phyloP scores from a whole-genome alignment of 257 asterid genomes.

The Nyctanthes arbortristis region DNA sequence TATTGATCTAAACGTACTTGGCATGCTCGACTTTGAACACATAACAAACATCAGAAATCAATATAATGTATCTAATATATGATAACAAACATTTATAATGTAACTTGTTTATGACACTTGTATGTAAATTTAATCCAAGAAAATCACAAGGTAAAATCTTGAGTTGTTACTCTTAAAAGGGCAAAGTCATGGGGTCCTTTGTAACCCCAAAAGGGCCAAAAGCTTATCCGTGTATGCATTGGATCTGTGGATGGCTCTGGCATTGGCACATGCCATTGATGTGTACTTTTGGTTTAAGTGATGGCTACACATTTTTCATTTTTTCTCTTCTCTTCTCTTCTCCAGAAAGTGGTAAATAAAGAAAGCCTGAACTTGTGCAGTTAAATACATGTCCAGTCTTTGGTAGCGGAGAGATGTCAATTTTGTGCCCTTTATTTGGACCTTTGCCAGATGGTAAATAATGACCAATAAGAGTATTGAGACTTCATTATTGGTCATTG shows the following conservation, averaged over 20 bases:
- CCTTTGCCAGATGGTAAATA: slow-evolving; percentile 22
- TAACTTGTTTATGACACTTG: too few species aligned
- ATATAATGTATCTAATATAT: too few species aligned
- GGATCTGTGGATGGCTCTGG: slow-evolving; percentile 21
- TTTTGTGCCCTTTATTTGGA: slow-evolving; percentile 14
- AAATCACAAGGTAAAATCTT: slow-evolving; percentile 1
- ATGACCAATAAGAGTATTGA: slow-evolving; percentile 9
- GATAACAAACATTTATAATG: too few species aligned
- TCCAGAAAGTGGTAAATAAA: neutral
- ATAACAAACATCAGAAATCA: too few species aligned
- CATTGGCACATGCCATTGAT: slow-evolving; percentile 30
- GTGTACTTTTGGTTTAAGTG: slow-evolving; percentile 13
- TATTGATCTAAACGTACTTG: too few species aligned
- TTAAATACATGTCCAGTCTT: slow-evolving; percentile 1
- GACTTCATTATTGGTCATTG: slow-evolving; percentile 1
- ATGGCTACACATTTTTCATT: slow-evolving; percentile 13
- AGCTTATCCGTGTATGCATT: slow-evolving; percentile 18
- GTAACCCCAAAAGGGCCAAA: slow-evolving; percentile 22
- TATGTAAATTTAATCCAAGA: neutral
- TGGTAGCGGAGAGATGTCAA: neutral
- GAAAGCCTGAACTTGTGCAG: slow-evolving; percentile 2
- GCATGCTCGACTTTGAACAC: too few species aligned
- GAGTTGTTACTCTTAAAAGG: slow-evolving; percentile 20
- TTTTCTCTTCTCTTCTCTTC: too few species aligned
- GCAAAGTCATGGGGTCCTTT: slow-evolving; percentile 22